Evolutionary conservation across 495 filamentous ascomycete species (phyloP).

Genomic region (Penicillium bialowiezense): DNA sequence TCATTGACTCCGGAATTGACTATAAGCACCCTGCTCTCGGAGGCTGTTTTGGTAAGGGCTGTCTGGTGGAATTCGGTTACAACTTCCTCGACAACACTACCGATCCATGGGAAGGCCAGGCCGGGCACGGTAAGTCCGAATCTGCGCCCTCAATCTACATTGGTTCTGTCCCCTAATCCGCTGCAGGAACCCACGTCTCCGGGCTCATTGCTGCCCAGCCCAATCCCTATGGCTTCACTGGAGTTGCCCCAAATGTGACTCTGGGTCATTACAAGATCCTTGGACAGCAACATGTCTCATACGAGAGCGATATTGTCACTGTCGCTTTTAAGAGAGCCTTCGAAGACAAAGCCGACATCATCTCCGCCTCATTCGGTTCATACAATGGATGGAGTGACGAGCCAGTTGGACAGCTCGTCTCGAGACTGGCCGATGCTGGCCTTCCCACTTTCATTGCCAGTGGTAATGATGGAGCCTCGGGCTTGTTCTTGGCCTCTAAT

Average conservation of each 20-base stretch:
- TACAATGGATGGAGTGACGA: constrained; percentile 52
- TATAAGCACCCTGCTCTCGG: constrained; percentile 58
- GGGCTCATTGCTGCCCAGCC: constrained; percentile 48
- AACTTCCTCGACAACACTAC: constrained; percentile 21
- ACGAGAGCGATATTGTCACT: constrained; percentile 52
- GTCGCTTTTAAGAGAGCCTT: constrained; percentile 55
- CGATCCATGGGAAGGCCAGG: constrained; percentile 5
- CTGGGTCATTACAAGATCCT: constrained; percentile 56
- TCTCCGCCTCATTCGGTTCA: constrained; percentile 58
- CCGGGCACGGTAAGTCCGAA: background rate
- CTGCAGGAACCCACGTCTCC: constrained; percentile 41
- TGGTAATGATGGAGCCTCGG: constrained; percentile 51
- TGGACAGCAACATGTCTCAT: constrained; percentile 41
- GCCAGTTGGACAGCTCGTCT: constrained; percentile 7
- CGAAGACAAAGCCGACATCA: constrained; percentile 56
- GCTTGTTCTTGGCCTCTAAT: constrained; percentile 51
- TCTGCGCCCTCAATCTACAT: too few species aligned
- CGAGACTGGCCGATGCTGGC: constrained; percentile 23
- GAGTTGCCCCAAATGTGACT: constrained; percentile 52
- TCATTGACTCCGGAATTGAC: constrained; percentile 49
- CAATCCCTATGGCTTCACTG: constrained; percentile 48
- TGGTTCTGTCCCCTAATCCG: constrained; percentile 15
- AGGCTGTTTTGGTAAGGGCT: constrained; percentile 53
- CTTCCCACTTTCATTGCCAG: constrained; percentile 53
- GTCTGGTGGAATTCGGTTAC: constrained; percentile 47